A percentile compares a stretch with the other conserved stretches of the same genome.
These are phyloP conservation scores for Eucalyptus cloeziana DNA, from an alignment of 345 rosid genomes.

Conservation along the genomic window DNA sequence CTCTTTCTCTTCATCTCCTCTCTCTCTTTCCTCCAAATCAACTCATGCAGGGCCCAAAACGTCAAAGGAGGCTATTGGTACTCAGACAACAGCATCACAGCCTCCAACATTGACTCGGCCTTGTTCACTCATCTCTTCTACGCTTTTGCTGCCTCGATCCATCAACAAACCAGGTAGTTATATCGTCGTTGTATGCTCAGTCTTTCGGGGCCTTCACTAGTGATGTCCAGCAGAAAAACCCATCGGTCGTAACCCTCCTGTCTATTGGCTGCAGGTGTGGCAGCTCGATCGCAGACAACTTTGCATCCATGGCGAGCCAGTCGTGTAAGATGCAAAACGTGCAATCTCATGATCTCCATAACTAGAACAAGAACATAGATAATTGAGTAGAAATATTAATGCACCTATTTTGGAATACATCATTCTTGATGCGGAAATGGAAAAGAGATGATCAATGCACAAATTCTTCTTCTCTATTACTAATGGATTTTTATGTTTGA, in stretches of 20 bases:
- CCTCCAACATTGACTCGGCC: neutral
- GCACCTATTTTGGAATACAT: rapidly evolving
- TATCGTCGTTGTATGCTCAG: neutral
- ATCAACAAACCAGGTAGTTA: neutral
- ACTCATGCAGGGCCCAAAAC: neutral
- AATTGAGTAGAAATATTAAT: no score
- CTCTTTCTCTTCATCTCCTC: neutral
- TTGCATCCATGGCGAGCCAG: neutral
- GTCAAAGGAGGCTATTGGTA: neutral
- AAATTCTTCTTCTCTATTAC: no score
- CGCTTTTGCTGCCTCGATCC: neutral
- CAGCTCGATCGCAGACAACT: neutral
- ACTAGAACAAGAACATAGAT: rapidly evolving
- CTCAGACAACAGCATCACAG: no score
- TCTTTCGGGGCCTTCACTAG: neutral
- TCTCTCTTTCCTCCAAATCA: neutral
- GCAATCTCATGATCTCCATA: no score
- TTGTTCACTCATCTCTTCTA: neutral
- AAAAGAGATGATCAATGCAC: no score
- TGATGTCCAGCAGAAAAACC: neutral
- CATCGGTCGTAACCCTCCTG: neutral
- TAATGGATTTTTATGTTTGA: no score
- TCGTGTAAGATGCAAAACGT: no score
- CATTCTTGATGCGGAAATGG: no score
- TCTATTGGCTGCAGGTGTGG: neutral